Evolutionary conservation across 495 filamentous ascomycete species (phyloP).

Genomic region (Penicillium paradoxum): DNA sequence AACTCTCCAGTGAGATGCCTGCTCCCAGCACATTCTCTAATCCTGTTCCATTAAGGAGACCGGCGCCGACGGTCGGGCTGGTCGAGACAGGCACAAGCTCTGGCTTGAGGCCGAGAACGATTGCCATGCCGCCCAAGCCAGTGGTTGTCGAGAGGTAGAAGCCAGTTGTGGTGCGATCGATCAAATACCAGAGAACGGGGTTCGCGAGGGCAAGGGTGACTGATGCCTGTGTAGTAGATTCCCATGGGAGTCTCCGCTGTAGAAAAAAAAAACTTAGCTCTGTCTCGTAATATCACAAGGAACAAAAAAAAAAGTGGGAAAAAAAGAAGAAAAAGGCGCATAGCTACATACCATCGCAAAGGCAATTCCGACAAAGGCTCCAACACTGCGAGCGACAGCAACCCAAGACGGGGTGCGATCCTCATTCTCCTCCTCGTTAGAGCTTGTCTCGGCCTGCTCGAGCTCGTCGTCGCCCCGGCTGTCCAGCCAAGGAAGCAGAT

Average conservation of each 20-base stretch:
- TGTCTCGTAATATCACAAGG: not conserved
- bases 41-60: conserved; percentile 31
- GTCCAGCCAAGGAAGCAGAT: conserved; percentile 81
- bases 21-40: conserved; percentile 44
- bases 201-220: conserved; percentile 88
- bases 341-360: conserved; percentile 78
- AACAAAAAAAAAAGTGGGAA: not conserved
- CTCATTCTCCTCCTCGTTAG: conserved; percentile 23
- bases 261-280: conserved; percentile 19
- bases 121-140: conserved; percentile 65
- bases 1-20: conserved; percentile 62
- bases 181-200: conserved; percentile 90
- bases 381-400: conserved; percentile 77
- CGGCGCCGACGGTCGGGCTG: conserved; percentile 39
- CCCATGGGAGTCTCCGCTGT: conserved; percentile 82
- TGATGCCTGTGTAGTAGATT: conserved; percentile 89
- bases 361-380: conserved; percentile 91
- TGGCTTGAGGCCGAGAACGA: conserved; percentile 68
- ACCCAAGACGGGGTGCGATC: conserved; percentile 64
- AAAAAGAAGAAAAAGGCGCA: not conserved
- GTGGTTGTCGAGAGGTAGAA: conserved; percentile 69
- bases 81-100: conserved; percentile 62
- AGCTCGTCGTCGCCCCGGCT: conserved; percentile 47
- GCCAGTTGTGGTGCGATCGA: conserved; percentile 83
- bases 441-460: conserved; percentile 18